Evolutionary conservation across 2,329 filamentous ascomycete genomes (phyloP).

Genomic region (Penicillium griseofulvum): DNA sequence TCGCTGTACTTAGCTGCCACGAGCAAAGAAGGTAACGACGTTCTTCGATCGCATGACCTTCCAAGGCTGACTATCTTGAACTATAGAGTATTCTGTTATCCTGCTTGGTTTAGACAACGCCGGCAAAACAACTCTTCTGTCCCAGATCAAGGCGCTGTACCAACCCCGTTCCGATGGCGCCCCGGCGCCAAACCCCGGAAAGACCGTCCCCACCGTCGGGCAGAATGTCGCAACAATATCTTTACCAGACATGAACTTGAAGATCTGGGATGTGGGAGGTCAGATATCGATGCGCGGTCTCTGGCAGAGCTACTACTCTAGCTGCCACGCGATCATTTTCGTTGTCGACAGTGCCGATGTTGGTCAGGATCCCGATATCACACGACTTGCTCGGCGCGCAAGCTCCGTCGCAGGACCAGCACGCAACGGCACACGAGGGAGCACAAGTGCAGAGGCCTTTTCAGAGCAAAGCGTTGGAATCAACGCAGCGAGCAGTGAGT

Average conservation of each 20-base stretch:
- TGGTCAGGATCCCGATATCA: constrained; percentile 71
- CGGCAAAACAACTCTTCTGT: constrained; percentile 96
- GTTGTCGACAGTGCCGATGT: constrained; percentile 95
- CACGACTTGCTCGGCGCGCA: constrained; percentile 41
- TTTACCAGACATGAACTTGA: constrained; percentile 91
- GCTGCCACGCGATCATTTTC: constrained; percentile 95
- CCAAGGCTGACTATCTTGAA: neutral
- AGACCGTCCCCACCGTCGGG: constrained; percentile 93
- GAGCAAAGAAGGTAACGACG: constrained; percentile 78
- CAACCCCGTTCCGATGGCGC: constrained; percentile 41
- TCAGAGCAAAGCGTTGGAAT: constrained; percentile 37
- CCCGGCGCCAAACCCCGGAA: constrained; percentile 60
- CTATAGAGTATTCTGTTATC: constrained; percentile 88
- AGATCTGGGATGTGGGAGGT: constrained; percentile 97
- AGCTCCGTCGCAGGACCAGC: constrained; percentile 26
- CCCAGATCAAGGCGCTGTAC: constrained; percentile 91
- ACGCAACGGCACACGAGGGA: constrained; percentile 5
- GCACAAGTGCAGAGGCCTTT: constrained; percentile 21
- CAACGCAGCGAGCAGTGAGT: constrained; percentile 36
- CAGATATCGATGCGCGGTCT: constrained; percentile 84
- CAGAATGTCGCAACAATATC: constrained; percentile 94
- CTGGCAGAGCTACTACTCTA: constrained; percentile 94
- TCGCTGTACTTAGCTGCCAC: constrained; percentile 93
- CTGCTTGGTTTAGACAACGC: constrained; percentile 97
- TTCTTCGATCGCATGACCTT: neutral